These are phyloP conservation scores for Tetradesmus obliquus DNA, from an alignment of 139 green algal genomes.

Conservation along the genomic window DNA sequence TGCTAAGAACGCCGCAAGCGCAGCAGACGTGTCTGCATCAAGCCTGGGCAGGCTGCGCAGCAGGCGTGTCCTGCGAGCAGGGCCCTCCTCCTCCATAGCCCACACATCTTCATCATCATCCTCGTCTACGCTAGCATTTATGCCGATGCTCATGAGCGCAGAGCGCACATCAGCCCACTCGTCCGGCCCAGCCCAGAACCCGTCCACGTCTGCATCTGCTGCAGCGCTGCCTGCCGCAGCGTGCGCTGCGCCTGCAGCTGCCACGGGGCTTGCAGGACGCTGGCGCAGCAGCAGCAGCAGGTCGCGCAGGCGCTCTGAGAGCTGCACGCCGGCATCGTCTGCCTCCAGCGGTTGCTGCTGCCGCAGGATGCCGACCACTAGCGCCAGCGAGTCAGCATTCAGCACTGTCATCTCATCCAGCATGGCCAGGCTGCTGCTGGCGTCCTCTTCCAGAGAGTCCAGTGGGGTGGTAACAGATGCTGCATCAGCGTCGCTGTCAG, in stretches of 20 bases:
- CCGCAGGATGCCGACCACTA: constrained; percentile 26
- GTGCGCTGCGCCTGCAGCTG: neutral
- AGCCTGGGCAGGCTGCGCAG: constrained; percentile 15
- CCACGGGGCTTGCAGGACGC: neutral
- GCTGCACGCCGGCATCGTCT: constrained; percentile 4
- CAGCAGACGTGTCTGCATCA: neutral
- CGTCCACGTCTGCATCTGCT: neutral
- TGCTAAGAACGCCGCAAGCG: constrained; percentile 13
- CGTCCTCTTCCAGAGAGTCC: neutral
- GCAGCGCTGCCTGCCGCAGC: neutral
- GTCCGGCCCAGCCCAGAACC: constrained; percentile 4
- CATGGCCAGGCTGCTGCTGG: neutral
- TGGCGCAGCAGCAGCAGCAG: constrained; percentile 23
- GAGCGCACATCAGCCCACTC: constrained; percentile 34
- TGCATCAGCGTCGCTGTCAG: constrained; percentile 20
- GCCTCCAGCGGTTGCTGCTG: constrained; percentile 1
- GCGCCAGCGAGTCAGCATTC: constrained; percentile 23
- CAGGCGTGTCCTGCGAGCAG: constrained; percentile 8
- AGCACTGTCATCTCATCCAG: constrained; percentile 10
- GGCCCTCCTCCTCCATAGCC: constrained; percentile 11
- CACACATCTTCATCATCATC: constrained; percentile 39
- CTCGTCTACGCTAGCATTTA: constrained; percentile 33
- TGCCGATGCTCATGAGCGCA: constrained; percentile 41
- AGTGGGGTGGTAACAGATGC: neutral
- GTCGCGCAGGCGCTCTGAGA: constrained; percentile 14